Conservation (phyloP, 768 basidiomycete genomes). For the Trametes elegans region DNA sequence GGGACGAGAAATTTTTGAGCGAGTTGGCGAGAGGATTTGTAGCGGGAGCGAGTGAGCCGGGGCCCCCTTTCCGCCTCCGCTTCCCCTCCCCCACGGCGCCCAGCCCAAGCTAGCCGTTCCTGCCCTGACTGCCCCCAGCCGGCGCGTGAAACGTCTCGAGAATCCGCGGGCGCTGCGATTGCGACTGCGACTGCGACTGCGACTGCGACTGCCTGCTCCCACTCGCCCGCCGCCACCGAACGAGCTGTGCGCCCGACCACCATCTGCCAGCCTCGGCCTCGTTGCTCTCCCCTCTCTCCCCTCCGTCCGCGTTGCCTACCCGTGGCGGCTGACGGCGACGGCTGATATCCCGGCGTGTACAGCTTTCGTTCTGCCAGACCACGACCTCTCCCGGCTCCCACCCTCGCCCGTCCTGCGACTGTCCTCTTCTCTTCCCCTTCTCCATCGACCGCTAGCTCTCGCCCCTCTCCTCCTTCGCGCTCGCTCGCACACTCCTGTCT, state of each 20-base stretch:
- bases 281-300: background rate
- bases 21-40: background rate
- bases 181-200: background rate
- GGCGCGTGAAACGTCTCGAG: background rate
- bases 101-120: too few species aligned
- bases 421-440: background rate
- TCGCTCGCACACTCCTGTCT: background rate
- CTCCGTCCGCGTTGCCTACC: background rate
- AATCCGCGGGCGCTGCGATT: background rate
- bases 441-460: background rate
- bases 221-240: constrained; percentile 3
- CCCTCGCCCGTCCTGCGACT: background rate
- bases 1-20: constrained; percentile 4
- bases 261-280: constrained; percentile 6
- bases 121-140: too few species aligned
- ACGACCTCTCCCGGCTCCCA: background rate
- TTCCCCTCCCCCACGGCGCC: background rate
- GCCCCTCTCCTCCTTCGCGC: background rate
- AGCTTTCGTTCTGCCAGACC: background rate
- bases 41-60: background rate
- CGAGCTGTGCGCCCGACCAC: background rate
- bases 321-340: background rate
- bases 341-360: background rate
- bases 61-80: background rate
- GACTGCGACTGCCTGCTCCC: background rate